Conservation (phyloP, 2,329 filamentous ascomycete genomes). For the Aquanectria penicillioides region DNA sequence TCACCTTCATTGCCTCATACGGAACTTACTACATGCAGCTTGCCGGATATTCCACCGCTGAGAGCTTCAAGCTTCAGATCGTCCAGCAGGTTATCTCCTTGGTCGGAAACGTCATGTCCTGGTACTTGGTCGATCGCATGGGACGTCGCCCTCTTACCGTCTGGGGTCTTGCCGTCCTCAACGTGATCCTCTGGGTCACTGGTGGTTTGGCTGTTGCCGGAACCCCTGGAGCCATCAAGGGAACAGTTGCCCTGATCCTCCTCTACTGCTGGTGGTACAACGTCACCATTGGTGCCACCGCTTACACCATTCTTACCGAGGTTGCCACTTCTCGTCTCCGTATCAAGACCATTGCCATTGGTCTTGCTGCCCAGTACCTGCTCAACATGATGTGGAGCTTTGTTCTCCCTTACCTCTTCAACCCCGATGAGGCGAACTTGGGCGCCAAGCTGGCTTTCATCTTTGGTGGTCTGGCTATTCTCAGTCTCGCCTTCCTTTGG, state of each 20-base stretch:
- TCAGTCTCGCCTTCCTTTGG: conserved; percentile 23
- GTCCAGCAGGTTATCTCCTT: conserved; percentile 51
- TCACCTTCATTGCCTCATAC: conserved; percentile 49
- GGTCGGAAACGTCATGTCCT: conserved; percentile 52
- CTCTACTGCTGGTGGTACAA: conserved; percentile 53
- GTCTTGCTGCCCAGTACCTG: conserved; percentile 20
- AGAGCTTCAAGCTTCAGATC: conserved; percentile 52
- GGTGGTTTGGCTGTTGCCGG: conserved; percentile 47
- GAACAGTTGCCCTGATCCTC: conserved; percentile 48
- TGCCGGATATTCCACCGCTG: conserved; percentile 49
- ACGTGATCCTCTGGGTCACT: conserved; percentile 49
- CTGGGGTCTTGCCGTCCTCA: conserved; percentile 46
- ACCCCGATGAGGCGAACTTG: conserved; percentile 29
- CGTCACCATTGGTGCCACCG: conserved; percentile 52
- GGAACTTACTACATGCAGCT: conserved; percentile 56
- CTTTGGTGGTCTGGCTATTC: conserved; percentile 25
- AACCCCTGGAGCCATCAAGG: conserved; percentile 33
- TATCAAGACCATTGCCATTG: conserved; percentile 49
- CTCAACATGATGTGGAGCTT: conserved; percentile 30
- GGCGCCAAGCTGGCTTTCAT: conserved; percentile 29
- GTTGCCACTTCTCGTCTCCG: conserved; percentile 50
- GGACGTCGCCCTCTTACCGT: conserved; percentile 50
- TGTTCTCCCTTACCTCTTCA: conserved; percentile 29
- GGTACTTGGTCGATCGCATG: conserved; percentile 49
- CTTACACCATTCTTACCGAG: conserved; percentile 51